Evolutionary conservation across 2,329 filamentous ascomycete genomes (phyloP), one percentile per base, ranked within the genome.

Genomic region (Fusarium brachygibbosum): DNA sequence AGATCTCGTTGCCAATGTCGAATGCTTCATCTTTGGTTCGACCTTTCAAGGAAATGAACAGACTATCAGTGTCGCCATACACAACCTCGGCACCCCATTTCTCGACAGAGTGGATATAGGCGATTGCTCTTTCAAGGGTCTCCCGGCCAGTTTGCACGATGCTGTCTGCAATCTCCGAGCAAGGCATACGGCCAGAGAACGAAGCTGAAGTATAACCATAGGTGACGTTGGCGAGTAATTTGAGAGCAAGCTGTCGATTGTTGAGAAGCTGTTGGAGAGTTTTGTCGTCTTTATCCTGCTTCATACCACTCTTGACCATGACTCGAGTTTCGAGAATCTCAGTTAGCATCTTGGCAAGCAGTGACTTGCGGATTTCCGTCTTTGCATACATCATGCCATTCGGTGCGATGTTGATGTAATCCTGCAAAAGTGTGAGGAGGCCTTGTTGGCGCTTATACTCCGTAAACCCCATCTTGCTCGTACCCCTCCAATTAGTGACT

Each of bases 251-350:
- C 74, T 99, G 96, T 75, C 96, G 86, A 78, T 98, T 97, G 81
- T 99, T 97, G 19, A 98, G 84, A 14, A 98, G 86, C 65, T 92
- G 90, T 74, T 98, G 95, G 17, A 98, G 81, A 0, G 88, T 87
- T 77, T 89, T 94, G 81, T 98, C 94, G 58, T 95, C 90, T 77
- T 94, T 96, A 79, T 97, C 93, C 63, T 89, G 85, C 77, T 97
- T 97, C 95, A 99, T 98, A 14, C 95, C 94, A 72, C 90, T 93
- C 80, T 99, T 99, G 61, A 99, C 92, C 96, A 99, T 99, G 35
- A 98, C 91, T 66, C 96, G 88, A 8, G 96, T 98, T 79, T 98
- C 95, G 14, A 99, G 85, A 25, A 99, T 97, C 80, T 99, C 96
- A 4, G 92, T 91, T 66, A 99, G 83, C 96, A 99, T 99, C 81